A percentile compares a stretch with the other conserved stretches of the same genome.
These are phyloP conservation scores for Lachnellula occidentalis DNA, from an alignment of 2,329 filamentous ascomycete genomes.

Conservation along the genomic window DNA sequence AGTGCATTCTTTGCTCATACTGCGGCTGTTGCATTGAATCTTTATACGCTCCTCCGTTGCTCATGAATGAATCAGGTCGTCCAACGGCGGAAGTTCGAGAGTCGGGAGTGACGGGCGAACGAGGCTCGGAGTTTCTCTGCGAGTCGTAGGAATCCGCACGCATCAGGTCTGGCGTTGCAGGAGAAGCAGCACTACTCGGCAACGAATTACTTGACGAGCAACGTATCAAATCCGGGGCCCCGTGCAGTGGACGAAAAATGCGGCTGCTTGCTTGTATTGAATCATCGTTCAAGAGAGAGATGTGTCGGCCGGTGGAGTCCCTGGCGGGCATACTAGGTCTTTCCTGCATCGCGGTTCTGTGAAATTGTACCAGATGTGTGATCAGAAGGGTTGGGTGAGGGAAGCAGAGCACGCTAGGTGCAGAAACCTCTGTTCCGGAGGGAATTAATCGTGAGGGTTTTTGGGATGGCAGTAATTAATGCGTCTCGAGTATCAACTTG, in stretches of 20 bases:
- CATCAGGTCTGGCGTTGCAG: slow-evolving; percentile 44
- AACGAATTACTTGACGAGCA: slow-evolving; percentile 35
- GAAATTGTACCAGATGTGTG: neutral
- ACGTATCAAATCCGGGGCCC: slow-evolving; percentile 14
- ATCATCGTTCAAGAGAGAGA: slow-evolving; percentile 57
- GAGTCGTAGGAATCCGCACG: slow-evolving; percentile 59
- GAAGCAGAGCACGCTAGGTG: neutral
- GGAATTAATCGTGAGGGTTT: neutral
- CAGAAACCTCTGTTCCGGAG: neutral
- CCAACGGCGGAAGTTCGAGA: slow-evolving; percentile 37
- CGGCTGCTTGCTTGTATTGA: slow-evolving; percentile 25
- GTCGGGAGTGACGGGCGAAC: slow-evolving; percentile 51
- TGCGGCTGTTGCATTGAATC: slow-evolving; percentile 30
- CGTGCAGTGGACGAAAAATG: slow-evolving; percentile 8
- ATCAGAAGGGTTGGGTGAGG: neutral
- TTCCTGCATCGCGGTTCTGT: neutral
- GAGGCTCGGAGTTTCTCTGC: slow-evolving; percentile 48
- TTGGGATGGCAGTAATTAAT: no score
- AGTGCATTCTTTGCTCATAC: slow-evolving; percentile 3
- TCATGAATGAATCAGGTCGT: slow-evolving; percentile 27
- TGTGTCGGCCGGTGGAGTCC: slow-evolving; percentile 51
- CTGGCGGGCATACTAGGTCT: slow-evolving; percentile 45
- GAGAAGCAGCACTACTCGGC: slow-evolving; percentile 30
- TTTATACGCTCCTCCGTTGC: slow-evolving; percentile 22
- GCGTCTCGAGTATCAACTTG: no score